These are phyloP conservation scores for Myrica gale DNA, from an alignment of 306 rosid species.

Conservation along the genomic window DNA sequence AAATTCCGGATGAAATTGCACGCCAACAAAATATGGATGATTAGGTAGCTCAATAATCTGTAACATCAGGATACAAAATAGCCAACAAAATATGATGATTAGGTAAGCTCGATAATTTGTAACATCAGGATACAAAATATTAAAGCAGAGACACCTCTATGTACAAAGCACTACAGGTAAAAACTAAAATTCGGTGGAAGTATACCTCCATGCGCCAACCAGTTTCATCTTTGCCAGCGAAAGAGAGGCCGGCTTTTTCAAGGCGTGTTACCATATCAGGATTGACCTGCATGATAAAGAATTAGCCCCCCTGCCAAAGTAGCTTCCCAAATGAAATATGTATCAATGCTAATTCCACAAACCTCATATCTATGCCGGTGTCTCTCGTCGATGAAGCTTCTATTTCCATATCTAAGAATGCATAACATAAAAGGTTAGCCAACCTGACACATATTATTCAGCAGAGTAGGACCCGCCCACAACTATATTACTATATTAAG, in stretches of 20 bases:
- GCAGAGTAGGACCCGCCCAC: neutral
- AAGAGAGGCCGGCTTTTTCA: slow-evolving; percentile 76
- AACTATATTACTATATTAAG: neutral
- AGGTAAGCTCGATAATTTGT: slow-evolving; percentile 33
- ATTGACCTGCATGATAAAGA: slow-evolving; percentile 58
- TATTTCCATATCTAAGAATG: slow-evolving; percentile 61
- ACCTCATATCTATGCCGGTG: slow-evolving; percentile 94
- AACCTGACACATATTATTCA: slow-evolving; percentile 8
- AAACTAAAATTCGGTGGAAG: neutral
- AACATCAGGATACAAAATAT: slow-evolving; percentile 15
- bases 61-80: no score
- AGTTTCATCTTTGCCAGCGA: slow-evolving; percentile 80
- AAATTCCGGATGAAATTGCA: slow-evolving; percentile 90
- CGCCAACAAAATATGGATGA: slow-evolving; percentile 89
- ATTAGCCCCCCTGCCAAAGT: slow-evolving; percentile 4
- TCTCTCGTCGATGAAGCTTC: slow-evolving; percentile 60
- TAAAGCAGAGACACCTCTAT: slow-evolving; percentile 6
- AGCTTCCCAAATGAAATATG: neutral
- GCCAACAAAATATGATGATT: no score
- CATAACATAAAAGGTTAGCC: slow-evolving; percentile 13
- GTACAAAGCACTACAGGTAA: neutral
- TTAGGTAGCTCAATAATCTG: slow-evolving; percentile 65
- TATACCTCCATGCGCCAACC: slow-evolving; percentile 77
- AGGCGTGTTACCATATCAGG: slow-evolving; percentile 73
- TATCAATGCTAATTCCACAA: neutral